phyloP scores from a whole-genome alignment of 2,329 filamentous ascomycete genomes.

The Hortaea sp. region DNA sequence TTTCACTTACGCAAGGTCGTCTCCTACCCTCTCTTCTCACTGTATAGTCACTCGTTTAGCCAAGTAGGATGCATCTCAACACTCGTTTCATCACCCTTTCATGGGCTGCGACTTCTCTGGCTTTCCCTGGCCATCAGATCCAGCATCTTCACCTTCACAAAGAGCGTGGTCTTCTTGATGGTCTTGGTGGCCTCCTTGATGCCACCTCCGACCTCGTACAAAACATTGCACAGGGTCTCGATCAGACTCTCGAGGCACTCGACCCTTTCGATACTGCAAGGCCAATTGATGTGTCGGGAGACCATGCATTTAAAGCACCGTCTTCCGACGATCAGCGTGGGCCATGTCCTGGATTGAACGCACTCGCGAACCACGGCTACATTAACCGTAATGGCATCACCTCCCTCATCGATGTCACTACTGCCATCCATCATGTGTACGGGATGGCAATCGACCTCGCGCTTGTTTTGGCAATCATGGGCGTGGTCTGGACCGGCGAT shows the following conservation, averaged over 20 bases:
- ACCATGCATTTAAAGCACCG: conserved; percentile 5
- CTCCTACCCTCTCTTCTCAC: too few relatives aligned
- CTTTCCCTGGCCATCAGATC: not conserved
- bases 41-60: not conserved
- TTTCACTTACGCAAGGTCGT: too few relatives aligned
- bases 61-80: not conserved
- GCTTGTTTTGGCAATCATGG: conserved; percentile 17
- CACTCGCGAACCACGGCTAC: conserved; percentile 8
- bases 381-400: conserved; percentile 6
- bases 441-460: conserved; percentile 20
- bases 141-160: not conserved
- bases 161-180: not conserved
- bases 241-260: not conserved
- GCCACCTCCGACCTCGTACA: not conserved
- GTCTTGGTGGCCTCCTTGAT: not conserved
- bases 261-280: not conserved
- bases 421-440: conserved; percentile 12
- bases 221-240: not conserved
- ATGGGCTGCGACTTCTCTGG: not conserved
- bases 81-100: not conserved
- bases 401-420: conserved; percentile 18
- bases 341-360: conserved; percentile 9
- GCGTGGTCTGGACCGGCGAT: conserved; percentile 16
- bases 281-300: conserved; percentile 7
- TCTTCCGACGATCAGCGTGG: conserved; percentile 9